phyloP scores from a whole-genome alignment of 2,329 filamentous ascomycete species.

The Plectosphaerella sp. region DNA sequence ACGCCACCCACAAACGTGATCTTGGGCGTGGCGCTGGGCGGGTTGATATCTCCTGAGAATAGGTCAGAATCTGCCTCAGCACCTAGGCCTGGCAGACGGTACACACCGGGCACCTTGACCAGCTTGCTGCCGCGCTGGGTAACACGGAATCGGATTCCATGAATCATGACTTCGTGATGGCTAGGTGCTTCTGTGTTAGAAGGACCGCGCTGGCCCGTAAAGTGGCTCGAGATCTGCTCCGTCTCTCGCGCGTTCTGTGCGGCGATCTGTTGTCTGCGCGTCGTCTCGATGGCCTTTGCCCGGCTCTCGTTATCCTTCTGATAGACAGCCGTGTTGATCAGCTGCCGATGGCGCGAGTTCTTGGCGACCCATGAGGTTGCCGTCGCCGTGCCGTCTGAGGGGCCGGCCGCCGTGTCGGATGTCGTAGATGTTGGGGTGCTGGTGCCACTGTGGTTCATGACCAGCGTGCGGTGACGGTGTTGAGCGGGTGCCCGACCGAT shows the following conservation, averaged over 20 bases:
- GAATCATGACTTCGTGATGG: constrained; percentile 59
- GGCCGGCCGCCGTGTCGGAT: constrained; percentile 17
- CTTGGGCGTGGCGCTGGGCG: constrained; percentile 68
- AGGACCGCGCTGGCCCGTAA: constrained; percentile 26
- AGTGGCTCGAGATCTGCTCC: constrained; percentile 46
- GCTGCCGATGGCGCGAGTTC: constrained; percentile 71
- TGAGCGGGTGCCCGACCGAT: constrained; percentile 18
- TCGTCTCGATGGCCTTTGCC: constrained; percentile 68
- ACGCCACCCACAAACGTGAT: constrained; percentile 69
- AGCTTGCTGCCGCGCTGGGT: constrained; percentile 79
- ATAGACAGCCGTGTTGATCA: constrained; percentile 77
- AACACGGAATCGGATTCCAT: constrained; percentile 71
- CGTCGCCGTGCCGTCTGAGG: constrained; percentile 31
- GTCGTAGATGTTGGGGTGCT: constrained; percentile 18
- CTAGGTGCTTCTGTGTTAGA: constrained; percentile 25
- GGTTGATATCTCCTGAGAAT: constrained; percentile 50
- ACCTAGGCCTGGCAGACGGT: constrained; percentile 13
- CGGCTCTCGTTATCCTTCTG: constrained; percentile 68
- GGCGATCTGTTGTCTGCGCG: constrained; percentile 51
- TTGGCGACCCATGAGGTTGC: constrained; percentile 61
- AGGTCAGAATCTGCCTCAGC: too few relatives aligned
- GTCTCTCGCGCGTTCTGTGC: constrained; percentile 55
- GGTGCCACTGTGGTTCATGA: constrained; percentile 48
- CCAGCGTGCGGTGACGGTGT: constrained; percentile 52
- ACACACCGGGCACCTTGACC: constrained; percentile 66